Evolutionary conservation across 1,284 basidiomycete genomes (phyloP), one percentile per base, ranked within the genome.

Genomic region (Trametes hirsuta): DNA sequence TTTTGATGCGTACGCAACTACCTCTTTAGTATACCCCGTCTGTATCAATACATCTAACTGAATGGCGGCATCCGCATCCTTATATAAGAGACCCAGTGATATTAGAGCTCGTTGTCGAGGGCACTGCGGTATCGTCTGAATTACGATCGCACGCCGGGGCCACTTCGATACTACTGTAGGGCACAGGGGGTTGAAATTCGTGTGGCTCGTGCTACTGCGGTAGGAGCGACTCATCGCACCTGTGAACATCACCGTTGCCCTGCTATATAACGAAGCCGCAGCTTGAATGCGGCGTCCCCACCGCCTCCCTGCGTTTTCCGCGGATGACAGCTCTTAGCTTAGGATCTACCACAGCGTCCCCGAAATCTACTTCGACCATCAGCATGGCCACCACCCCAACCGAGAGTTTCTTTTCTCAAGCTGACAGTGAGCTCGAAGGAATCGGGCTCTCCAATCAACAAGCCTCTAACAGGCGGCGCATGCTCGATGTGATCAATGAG

Each of bases 401-500:
- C 1, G 46, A 47, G 30, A 47, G 46, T 24, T 46, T 25, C 44
- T 46, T 46, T 24, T 46, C 44, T 46, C 24, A 46, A 10, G 14
- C 8, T 6, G 41, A 46, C 6, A 41, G n/a, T 25, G 49, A 53
- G 14, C 5, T 15, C 6, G 34, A 44, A 24, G 59, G 55, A 11
- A 39, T 58, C 4, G 84, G 84, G 1, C 76, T 86, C 0, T 79
- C 83, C 0, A 76, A 80, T 57, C 52, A 69, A 9, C 68, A 79
- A 6, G 74, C 76, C 0, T 69, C 70, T 1, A 71, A 68, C 3
- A 73, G 81, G 8, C 76, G 78, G 6, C 66, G 66, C 0, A 81
- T 84, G 76, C 73, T 86, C 0, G 82, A 84, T 55, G 65, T 84
- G 0, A 76, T 85, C 3, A 85, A 86, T 60, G 77, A 78, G 2